A percentile compares a stretch with the other conserved stretches of the same genome.
These are phyloP conservation scores for Bipolaris cookei DNA, from an alignment of 2,329 filamentous ascomycete species.

Conservation along the genomic window DNA sequence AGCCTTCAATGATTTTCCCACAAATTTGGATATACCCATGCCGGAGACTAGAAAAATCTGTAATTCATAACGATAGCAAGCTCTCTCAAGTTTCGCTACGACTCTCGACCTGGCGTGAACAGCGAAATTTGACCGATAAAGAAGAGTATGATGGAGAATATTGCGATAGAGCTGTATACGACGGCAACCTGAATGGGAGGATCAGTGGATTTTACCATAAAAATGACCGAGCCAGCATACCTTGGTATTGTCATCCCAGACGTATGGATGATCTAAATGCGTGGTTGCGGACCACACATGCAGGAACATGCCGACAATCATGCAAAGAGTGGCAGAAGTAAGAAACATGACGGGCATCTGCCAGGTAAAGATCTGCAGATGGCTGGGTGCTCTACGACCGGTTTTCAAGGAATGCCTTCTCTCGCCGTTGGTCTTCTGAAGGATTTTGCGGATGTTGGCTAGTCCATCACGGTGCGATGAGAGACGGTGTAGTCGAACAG, in stretches of 20 bases:
- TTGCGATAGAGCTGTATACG: constrained; percentile 23
- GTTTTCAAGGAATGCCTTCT: constrained; percentile 25
- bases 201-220: not conserved
- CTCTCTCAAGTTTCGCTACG: not conserved
- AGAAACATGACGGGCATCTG: constrained; percentile 50
- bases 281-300: constrained; percentile 48
- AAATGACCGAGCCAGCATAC: constrained; percentile 12
- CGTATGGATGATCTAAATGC: constrained; percentile 25
- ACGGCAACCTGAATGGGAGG: constrained; percentile 23
- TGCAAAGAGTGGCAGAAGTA: constrained; percentile 43
- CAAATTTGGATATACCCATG: not conserved
- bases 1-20: not conserved
- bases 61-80: not conserved
- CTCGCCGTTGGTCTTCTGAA: constrained; percentile 37
- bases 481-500: constrained; percentile 53
- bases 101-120: constrained; percentile 13
- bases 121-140: constrained; percentile 30
- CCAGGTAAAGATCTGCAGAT: constrained; percentile 46
- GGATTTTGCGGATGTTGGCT: constrained; percentile 44
- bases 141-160: constrained; percentile 24
- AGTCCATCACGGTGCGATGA: constrained; percentile 51
- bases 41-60: too few relatives aligned
- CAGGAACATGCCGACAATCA: constrained; percentile 50
- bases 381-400: constrained; percentile 32
- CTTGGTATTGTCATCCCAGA: constrained; percentile 45